phyloP scores from a whole-genome alignment of 208 protist species.

The Trypanosoma lewisi region DNA sequence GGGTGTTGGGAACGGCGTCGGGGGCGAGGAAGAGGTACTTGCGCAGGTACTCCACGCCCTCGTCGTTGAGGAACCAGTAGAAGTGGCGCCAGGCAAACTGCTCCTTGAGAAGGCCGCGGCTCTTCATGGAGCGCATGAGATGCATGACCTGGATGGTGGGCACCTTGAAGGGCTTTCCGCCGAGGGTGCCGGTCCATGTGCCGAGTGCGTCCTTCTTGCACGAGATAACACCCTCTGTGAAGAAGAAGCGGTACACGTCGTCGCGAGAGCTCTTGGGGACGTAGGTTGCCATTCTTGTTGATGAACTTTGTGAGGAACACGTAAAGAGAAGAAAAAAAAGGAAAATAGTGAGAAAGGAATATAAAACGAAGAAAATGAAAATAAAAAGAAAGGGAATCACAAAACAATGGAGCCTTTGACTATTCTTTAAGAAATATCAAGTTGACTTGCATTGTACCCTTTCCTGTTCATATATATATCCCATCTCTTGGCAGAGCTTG shows the following conservation, averaged over 20 bases:
- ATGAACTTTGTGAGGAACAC: conserved; percentile 18
- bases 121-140: conserved; percentile 90
- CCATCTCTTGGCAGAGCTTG: too few relatives aligned
- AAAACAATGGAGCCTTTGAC: too few relatives aligned
- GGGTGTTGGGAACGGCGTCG: conserved; percentile 88
- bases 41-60: conserved; percentile 92
- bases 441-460: too few relatives aligned
- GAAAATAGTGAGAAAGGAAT: conserved; percentile 1
- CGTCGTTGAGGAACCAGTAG: conserved; percentile 94
- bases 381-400: too few relatives aligned
- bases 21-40: conserved; percentile 90
- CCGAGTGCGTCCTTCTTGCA: conserved; percentile 91
- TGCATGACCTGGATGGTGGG: conserved; percentile 87
- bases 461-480: too few relatives aligned
- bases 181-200: conserved; percentile 80
- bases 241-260: conserved; percentile 92
- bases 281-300: conserved; percentile 77
- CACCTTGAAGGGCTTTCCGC: conserved; percentile 73
- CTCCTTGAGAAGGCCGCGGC: conserved; percentile 91
- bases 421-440: too few relatives aligned
- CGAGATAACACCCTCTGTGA: conserved; percentile 87
- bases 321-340: conserved; percentile 16
- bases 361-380: conserved; percentile 1
- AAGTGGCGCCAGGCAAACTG: conserved; percentile 94
- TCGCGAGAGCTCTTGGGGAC: conserved; percentile 78